These are phyloP conservation scores for Thuja plicata DNA, from an alignment of 83 land plant genomes.

Conservation along the genomic window DNA sequence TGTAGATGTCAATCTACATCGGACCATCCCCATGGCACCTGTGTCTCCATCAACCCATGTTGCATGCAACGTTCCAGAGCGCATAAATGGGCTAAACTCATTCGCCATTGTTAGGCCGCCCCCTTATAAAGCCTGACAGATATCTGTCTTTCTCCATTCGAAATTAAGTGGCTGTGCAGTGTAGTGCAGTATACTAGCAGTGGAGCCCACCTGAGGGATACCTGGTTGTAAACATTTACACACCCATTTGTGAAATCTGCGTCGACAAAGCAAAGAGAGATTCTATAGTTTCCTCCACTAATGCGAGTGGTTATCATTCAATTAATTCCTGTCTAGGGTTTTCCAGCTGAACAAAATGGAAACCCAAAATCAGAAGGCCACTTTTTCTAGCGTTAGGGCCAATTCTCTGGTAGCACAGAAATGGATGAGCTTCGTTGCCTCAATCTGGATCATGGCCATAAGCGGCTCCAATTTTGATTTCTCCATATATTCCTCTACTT, in stretches of 20 bases:
- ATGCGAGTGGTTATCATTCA: background rate
- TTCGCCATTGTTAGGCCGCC: background rate
- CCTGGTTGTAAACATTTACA: background rate
- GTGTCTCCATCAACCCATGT: constrained; percentile 5
- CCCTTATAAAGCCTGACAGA: background rate
- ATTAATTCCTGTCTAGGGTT: background rate
- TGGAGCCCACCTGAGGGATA: constrained; percentile 6
- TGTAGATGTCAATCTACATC: background rate
- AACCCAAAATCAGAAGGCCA: background rate
- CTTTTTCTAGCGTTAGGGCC: background rate
- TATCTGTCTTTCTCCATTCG: background rate
- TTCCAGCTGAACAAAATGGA: background rate
- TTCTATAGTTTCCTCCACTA: background rate
- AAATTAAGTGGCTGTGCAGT: background rate
- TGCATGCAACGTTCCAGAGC: constrained; percentile 4
- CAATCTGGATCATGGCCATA: constrained; percentile 79
- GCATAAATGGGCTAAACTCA: background rate
- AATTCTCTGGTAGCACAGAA: constrained; percentile 14
- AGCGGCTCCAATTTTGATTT: constrained; percentile 72
- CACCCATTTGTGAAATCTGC: background rate
- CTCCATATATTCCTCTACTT: constrained; percentile 58
- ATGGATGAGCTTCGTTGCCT: constrained; percentile 72
- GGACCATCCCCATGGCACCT: constrained; percentile 4
- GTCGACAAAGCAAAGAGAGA: background rate
- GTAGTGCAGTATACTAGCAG: background rate